Conservation (phyloP, 2,329 filamentous ascomycete genomes). For the Tothia fuscella region DNA sequence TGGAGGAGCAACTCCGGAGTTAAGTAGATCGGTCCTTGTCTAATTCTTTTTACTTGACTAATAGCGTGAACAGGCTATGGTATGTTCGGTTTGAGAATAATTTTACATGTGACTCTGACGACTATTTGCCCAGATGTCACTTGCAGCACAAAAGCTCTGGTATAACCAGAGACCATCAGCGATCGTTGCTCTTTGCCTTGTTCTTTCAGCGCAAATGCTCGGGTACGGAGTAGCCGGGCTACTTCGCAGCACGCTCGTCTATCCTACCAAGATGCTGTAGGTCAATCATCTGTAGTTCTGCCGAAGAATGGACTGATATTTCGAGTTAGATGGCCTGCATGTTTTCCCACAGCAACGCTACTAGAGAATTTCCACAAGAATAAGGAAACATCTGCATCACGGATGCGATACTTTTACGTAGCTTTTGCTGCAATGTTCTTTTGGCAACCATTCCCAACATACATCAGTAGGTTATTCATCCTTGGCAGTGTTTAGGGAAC, state of each 20-base stretch:
- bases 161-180: constrained; percentile 8
- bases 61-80: too few species aligned
- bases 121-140: constrained; percentile 9
- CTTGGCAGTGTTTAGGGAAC: too few species aligned
- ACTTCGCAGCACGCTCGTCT: constrained; percentile 10
- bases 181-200: constrained; percentile 3
- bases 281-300: too few species aligned
- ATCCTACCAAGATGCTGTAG: constrained; percentile 12
- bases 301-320: background rate
- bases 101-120: too few species aligned
- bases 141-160: constrained; percentile 12
- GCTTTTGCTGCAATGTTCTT: constrained; percentile 15
- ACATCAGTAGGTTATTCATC: constrained; percentile 17
- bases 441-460: constrained; percentile 13
- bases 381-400: constrained; percentile 6
- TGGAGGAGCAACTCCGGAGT: background rate
- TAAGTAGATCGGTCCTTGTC: too few species aligned
- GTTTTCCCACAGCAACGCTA: constrained; percentile 7
- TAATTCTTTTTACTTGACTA: too few species aligned
- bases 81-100: too few species aligned
- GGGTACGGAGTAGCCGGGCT: constrained; percentile 13
- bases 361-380: constrained; percentile 9
- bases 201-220: constrained; percentile 12
- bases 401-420: constrained; percentile 19
- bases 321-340: background rate